phyloP scores from a whole-genome alignment of 768 basidiomycete genomes.

The Clathrus columnatus region DNA sequence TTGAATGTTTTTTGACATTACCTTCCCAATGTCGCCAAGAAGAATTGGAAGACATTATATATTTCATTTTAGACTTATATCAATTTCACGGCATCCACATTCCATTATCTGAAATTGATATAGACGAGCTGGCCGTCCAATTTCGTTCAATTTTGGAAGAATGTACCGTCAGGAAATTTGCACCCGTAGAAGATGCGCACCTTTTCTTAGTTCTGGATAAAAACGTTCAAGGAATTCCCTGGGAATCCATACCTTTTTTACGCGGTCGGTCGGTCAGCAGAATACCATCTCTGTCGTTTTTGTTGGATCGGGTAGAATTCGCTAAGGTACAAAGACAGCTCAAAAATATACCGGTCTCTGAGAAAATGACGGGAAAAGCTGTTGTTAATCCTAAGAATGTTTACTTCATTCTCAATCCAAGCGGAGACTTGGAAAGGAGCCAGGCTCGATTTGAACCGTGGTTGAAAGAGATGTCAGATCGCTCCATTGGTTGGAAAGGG shows the following conservation, averaged over 20 bases:
- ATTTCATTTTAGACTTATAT: conserved; percentile 89
- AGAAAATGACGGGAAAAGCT: conserved; percentile 33
- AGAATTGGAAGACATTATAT: conserved; percentile 90
- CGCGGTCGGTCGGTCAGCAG: conserved; percentile 82
- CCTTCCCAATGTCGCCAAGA: conserved; percentile 81
- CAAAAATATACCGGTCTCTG: conserved; percentile 10
- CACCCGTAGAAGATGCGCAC: conserved; percentile 48
- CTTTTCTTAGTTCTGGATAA: conserved; percentile 86
- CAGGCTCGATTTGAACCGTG: conserved; percentile 76
- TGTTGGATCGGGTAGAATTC: conserved; percentile 71
- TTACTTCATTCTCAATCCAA: conserved; percentile 86
- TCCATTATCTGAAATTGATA: conserved; percentile 84
- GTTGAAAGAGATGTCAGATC: conserved; percentile 56
- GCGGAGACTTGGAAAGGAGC: conserved; percentile 79
- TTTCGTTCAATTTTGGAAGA: conserved; percentile 72
- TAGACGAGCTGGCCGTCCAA: conserved; percentile 85
- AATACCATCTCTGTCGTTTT: conserved; percentile 84
- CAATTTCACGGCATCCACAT: conserved; percentile 88
- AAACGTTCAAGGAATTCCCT: conserved; percentile 80
- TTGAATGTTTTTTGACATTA: conserved; percentile 80
- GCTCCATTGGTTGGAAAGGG: conserved; percentile 69
- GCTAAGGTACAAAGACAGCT: conserved; percentile 36
- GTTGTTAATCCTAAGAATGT: conserved; percentile 58
- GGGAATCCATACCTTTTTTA: conserved; percentile 89
- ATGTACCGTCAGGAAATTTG: conserved; percentile 35